Percentiles rank a stretch among this genome's conserved stretches.
Conservation (phyloP, 306 rosid genomes). For the Elaeagnus macrophylla region DNA sequence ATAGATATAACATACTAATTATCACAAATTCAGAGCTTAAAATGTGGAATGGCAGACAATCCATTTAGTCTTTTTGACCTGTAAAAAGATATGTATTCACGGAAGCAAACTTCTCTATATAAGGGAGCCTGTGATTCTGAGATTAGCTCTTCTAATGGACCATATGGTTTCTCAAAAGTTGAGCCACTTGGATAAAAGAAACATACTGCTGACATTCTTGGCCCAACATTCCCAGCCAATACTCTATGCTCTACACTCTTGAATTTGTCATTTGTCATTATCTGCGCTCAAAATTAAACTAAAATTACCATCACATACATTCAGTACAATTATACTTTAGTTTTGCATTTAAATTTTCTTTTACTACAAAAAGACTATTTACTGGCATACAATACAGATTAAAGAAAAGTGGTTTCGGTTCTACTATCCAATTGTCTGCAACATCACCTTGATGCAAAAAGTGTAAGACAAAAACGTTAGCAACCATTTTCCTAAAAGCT, state of each 20-base stretch:
- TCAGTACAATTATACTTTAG: too few relatives aligned
- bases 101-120: conserved; percentile 1
- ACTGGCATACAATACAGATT: too few relatives aligned
- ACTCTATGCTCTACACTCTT: conserved; percentile 19
- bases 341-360: too few relatives aligned
- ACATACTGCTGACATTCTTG: conserved; percentile 20
- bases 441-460: too few relatives aligned
- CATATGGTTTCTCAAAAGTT: conserved; percentile 7
- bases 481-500: too few relatives aligned
- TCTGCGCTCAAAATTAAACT: not conserved
- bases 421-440: too few relatives aligned
- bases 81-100: conserved; percentile 4
- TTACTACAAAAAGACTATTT: too few relatives aligned
- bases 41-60: not conserved
- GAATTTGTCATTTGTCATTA: conserved; percentile 14
- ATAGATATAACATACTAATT: too few relatives aligned
- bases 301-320: too few relatives aligned
- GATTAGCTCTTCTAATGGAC: conserved; percentile 15
- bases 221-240: conserved; percentile 5
- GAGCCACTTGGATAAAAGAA: conserved; percentile 6
- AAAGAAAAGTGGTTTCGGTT: too few relatives aligned
- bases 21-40: not conserved
- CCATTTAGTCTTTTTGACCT: conserved; percentile 2
- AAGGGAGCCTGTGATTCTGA: not conserved
- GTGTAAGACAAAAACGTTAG: too few relatives aligned